A percentile compares a stretch with the other conserved stretches of the same genome.
Conservation (phyloP, 2,329 filamentous ascomycete species). For the Intubia oerlemansii region DNA sequence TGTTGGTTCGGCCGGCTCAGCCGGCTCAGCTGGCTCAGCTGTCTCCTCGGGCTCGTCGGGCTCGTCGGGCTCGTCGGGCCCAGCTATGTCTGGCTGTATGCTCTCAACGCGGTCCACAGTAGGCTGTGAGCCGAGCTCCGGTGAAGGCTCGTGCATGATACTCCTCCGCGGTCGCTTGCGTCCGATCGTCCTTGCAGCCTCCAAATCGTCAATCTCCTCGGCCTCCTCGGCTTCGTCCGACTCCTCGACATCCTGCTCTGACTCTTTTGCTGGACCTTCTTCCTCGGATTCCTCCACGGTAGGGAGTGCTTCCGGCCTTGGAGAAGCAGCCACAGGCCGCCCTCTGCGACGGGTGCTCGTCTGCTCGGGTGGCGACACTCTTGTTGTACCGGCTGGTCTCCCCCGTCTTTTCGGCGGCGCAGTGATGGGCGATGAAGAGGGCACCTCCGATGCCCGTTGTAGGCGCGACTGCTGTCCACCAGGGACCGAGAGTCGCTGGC, state of each 20-base stretch:
- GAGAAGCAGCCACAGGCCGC: no score
- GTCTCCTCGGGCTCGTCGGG: no score
- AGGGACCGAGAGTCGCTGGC: not conserved
- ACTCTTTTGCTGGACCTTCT: constrained; percentile 7
- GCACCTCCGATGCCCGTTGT: constrained; percentile 2
- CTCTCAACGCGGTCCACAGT: no score
- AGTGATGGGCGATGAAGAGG: constrained; percentile 3
- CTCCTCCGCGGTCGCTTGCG: constrained; percentile 21
- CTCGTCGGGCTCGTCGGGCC: no score
- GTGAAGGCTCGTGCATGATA: constrained; percentile 15
- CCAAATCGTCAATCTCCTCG: constrained; percentile 20
- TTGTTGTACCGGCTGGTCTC: no score
- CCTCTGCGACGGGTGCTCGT: no score
- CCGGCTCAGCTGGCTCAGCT: no score
- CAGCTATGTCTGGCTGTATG: no score
- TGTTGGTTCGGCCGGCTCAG: constrained; percentile 12
- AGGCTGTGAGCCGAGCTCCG: constrained; percentile 18
- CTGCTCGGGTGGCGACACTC: no score
- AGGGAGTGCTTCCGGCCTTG: not conserved
- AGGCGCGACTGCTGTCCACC: not conserved
- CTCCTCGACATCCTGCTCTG: constrained; percentile 8
- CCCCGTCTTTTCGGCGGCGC: not conserved
- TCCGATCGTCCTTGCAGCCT: constrained; percentile 20
- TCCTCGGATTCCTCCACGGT: constrained; percentile 1
- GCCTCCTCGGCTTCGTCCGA: constrained; percentile 15